These are phyloP conservation scores for Pulicaria dysenterica DNA, from an alignment of 129 eudicot genomes.

Conservation along the genomic window DNA sequence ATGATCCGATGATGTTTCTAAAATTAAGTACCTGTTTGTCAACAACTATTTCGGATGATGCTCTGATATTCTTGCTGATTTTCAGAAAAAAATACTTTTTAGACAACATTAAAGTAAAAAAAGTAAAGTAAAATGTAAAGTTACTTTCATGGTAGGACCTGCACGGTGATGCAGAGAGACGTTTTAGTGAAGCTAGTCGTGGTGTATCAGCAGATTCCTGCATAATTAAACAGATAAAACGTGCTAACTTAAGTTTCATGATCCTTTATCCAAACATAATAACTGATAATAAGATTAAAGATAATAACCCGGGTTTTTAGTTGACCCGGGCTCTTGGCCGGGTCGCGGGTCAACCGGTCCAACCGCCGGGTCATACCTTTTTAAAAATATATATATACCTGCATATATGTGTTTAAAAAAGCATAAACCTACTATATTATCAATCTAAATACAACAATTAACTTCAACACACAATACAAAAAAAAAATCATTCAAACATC, in stretches of 20 bases:
- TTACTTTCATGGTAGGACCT: conserved; percentile 48
- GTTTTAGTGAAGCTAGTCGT: conserved; percentile 53
- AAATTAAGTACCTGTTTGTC: conserved; percentile 44
- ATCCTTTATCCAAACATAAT: neutral
- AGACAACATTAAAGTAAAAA: conserved; percentile 16
- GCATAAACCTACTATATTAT: no score
- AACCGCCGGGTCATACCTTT: no score
- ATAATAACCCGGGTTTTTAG: no score
- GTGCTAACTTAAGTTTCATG: conserved; percentile 1
- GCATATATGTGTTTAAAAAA: no score
- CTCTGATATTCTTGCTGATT: conserved; percentile 48
- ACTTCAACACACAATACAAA: no score
- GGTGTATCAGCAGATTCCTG: conserved; percentile 50
- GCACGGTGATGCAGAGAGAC: conserved; percentile 51
- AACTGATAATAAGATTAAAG: neutral
- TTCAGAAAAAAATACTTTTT: neutral
- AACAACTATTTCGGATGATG: conserved; percentile 33
- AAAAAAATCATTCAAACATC: no score
- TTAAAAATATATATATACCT: no score
- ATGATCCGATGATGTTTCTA: conserved; percentile 13
- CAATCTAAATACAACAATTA: no score
- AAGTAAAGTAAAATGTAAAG: neutral
- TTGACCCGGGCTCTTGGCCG: no score
- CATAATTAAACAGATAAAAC: conserved; percentile 22
- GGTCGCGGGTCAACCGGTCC: no score